A percentile compares a stretch with the other conserved stretches of the same genome.
These are phyloP conservation scores for Mycena albidolilacea DNA, from an alignment of 768 basidiomycete species.

Conservation along the genomic window DNA sequence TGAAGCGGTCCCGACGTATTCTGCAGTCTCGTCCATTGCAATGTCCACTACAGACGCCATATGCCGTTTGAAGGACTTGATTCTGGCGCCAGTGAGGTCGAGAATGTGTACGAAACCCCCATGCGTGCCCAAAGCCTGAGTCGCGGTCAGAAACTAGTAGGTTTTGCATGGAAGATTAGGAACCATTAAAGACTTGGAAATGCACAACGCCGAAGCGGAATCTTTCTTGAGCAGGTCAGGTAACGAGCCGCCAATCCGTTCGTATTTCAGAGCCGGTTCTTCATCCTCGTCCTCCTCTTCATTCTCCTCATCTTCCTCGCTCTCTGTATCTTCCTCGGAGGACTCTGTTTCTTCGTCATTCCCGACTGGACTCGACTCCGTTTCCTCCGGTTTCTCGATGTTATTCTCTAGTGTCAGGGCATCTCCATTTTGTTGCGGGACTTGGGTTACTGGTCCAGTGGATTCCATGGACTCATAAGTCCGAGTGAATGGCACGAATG, in stretches of 20 bases:
- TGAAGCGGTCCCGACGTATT: slow-evolving; percentile 93
- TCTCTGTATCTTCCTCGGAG: slow-evolving; percentile 41
- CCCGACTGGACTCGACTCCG: not conserved
- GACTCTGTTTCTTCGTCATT: slow-evolving; percentile 42
- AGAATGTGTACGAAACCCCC: slow-evolving; percentile 93
- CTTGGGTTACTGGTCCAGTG: not conserved
- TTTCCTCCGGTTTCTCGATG: slow-evolving; percentile 6
- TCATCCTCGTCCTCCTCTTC: slow-evolving; percentile 86
- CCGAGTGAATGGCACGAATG: slow-evolving; percentile 1
- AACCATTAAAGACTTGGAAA: slow-evolving; percentile 80
- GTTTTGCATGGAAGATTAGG: slow-evolving; percentile 48
- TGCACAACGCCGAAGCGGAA: slow-evolving; percentile 85
- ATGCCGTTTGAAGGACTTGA: slow-evolving; percentile 94
- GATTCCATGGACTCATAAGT: slow-evolving; percentile 12
- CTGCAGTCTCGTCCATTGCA: slow-evolving; percentile 84
- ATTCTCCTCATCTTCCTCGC: slow-evolving; percentile 63
- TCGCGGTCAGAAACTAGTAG: slow-evolving; percentile 15
- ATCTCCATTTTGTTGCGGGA: slow-evolving; percentile 1
- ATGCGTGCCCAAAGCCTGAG: slow-evolving; percentile 89
- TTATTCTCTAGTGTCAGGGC: not conserved
- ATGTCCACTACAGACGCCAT: slow-evolving; percentile 90
- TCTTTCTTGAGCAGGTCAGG: slow-evolving; percentile 90
- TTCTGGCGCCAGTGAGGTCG: slow-evolving; percentile 80
- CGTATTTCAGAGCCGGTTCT: slow-evolving; percentile 94
- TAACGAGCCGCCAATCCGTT: slow-evolving; percentile 79